phyloP scores from a whole-genome alignment of 2,329 filamentous ascomycete genomes.

The Clonostachys rhizophaga region DNA sequence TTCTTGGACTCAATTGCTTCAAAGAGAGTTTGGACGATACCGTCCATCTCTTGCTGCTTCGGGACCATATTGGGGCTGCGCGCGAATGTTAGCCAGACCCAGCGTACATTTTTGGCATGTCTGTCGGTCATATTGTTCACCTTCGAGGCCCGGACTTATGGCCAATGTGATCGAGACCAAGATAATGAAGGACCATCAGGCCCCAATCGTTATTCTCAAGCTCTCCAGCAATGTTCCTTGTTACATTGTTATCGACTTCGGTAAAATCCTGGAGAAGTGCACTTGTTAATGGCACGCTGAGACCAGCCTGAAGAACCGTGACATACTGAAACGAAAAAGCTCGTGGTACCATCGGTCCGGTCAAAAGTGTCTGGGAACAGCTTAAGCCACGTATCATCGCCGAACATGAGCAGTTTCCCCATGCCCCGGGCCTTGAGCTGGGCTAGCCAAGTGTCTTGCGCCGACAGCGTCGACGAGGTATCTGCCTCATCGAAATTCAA shows the following conservation, averaged over 20 bases:
- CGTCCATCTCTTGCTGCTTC: constrained; percentile 94
- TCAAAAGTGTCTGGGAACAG: constrained; percentile 87
- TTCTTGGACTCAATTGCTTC: constrained; percentile 64
- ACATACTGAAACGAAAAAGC: constrained; percentile 94
- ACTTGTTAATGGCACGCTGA: not conserved
- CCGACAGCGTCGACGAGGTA: constrained; percentile 78
- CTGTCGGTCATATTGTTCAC: constrained; percentile 29
- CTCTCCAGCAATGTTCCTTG: constrained; percentile 77
- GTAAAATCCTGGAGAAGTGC: constrained; percentile 73
- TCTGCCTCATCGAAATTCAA: constrained; percentile 95
- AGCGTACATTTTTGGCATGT: not conserved
- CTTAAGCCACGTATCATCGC: constrained; percentile 98
- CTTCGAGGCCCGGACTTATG: constrained; percentile 89
- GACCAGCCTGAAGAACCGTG: not conserved
- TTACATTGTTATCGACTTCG: constrained; percentile 97
- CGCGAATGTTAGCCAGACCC: constrained; percentile 1
- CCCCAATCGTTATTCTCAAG: constrained; percentile 79
- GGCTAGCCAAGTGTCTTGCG: constrained; percentile 93
- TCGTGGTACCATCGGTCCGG: constrained; percentile 86
- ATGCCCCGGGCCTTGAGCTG: constrained; percentile 73
- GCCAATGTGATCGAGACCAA: constrained; percentile 94
- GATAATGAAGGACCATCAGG: constrained; percentile 89
- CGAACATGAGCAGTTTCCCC: constrained; percentile 88
- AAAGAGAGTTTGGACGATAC: constrained; percentile 72
- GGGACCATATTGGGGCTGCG: constrained; percentile 80